These are phyloP conservation scores for Nissolia schottii DNA, from an alignment of 306 rosid species.

Conservation along the genomic window DNA sequence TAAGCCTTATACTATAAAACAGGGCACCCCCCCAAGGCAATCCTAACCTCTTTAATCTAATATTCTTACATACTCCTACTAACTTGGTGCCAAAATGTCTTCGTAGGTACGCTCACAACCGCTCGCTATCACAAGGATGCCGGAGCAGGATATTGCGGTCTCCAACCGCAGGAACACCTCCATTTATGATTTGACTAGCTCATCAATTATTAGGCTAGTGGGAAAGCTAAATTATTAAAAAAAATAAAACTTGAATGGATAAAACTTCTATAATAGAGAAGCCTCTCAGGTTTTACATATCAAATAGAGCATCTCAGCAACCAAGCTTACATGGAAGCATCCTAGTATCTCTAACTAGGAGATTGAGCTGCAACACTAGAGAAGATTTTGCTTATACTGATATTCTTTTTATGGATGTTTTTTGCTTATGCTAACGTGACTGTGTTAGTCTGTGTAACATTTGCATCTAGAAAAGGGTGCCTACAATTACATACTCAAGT, in stretches of 20 bases:
- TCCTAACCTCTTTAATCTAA: too few relatives aligned
- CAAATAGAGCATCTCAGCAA: conserved; percentile 4
- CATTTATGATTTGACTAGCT: not conserved
- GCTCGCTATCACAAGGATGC: too few relatives aligned
- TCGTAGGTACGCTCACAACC: too few relatives aligned
- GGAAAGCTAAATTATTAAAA: not conserved
- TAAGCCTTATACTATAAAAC: too few relatives aligned
- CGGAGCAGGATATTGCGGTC: too few relatives aligned
- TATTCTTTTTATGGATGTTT: too few relatives aligned
- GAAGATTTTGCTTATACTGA: conserved; percentile 8
- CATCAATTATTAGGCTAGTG: not conserved
- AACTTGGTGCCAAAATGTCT: too few relatives aligned
- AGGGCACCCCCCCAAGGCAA: too few relatives aligned
- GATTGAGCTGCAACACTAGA: conserved; percentile 3
- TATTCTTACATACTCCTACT: too few relatives aligned
- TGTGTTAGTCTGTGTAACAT: conserved; percentile 29
- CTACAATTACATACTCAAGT: conserved; percentile 9
- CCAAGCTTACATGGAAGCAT: conserved; percentile 5
- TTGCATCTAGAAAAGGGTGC: conserved; percentile 27
- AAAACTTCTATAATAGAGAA: not conserved
- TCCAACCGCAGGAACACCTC: too few relatives aligned
- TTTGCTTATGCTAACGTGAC: conserved; percentile 12
- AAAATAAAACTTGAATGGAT: not conserved
- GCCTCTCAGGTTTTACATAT: not conserved
- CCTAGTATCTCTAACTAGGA: conserved; percentile 6